Percentiles rank a stretch among this genome's conserved stretches.
Conservation (phyloP, 768 basidiomycete genomes). For the Tephrocybe sp. region DNA sequence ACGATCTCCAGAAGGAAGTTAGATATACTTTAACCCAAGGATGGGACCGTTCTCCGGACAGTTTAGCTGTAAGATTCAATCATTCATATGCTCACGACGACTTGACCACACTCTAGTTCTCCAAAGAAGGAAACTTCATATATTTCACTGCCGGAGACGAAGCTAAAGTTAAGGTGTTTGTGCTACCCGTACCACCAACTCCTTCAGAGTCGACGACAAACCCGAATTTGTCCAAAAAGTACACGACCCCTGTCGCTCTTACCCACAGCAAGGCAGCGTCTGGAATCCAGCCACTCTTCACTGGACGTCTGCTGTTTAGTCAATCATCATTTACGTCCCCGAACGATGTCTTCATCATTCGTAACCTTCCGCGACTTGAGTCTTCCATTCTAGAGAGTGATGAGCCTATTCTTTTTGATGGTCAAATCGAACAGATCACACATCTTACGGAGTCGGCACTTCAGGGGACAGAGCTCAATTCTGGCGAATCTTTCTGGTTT, state of each 20-base stretch:
- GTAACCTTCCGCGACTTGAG: constrained; percentile 45
- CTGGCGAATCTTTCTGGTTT: constrained; percentile 88
- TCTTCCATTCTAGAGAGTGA: constrained; percentile 35
- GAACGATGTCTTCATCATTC: constrained; percentile 74
- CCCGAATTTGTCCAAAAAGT: constrained; percentile 47
- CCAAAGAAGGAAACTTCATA: constrained; percentile 63
- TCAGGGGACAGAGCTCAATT: constrained; percentile 53
- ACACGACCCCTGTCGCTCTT: constrained; percentile 55
- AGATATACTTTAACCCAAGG: constrained; percentile 73
- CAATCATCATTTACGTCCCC: constrained; percentile 76
- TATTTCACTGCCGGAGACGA: constrained; percentile 79
- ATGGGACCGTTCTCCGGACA: constrained; percentile 83
- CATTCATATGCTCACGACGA: background rate
- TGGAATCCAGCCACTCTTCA: constrained; percentile 59
- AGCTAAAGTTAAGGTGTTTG: constrained; percentile 75
- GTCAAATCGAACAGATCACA: constrained; percentile 59
- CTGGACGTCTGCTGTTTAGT: constrained; percentile 68
- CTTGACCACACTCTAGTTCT: constrained; percentile 54
- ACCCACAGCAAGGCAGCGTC: constrained; percentile 59
- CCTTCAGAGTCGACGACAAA: constrained; percentile 54
- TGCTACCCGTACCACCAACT: constrained; percentile 64
- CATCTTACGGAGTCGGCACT: constrained; percentile 58
- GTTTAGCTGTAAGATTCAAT: constrained; percentile 50
- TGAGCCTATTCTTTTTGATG: constrained; percentile 25
- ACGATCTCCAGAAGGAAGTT: constrained; percentile 67